phyloP scores from a whole-genome alignment of 1,139 yeast species.

The Hansenula anomala region DNA sequence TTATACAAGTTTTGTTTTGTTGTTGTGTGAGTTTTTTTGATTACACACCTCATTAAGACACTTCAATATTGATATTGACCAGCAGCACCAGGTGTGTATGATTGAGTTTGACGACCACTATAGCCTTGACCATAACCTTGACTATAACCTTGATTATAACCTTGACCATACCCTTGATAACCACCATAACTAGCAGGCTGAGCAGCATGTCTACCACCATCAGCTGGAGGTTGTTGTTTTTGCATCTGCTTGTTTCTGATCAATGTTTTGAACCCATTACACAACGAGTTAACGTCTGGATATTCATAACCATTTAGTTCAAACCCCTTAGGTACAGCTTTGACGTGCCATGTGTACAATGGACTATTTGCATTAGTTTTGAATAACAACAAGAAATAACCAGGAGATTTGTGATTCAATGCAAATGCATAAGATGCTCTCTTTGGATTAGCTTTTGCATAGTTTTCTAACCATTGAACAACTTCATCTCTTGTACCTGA shows the following conservation, averaged over 20 bases:
- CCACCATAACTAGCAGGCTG: not conserved
- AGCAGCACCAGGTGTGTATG: not conserved
- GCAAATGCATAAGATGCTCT: conserved; percentile 91
- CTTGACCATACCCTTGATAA: not conserved
- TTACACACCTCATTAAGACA: not conserved
- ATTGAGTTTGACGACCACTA: not conserved
- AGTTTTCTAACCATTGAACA: conserved; percentile 81
- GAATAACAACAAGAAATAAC: conserved; percentile 83
- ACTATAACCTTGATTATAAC: too few species aligned
- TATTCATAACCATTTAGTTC: conserved; percentile 74
- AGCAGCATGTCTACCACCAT: not conserved
- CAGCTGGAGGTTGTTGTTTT: conserved; percentile 3
- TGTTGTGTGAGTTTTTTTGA: too few species aligned
- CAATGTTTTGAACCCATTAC: conserved; percentile 86
- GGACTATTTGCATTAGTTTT: conserved; percentile 71
- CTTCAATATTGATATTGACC: conserved; percentile 1
- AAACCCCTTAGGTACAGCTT: conserved; percentile 82
- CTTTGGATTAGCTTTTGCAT: conserved; percentile 86
- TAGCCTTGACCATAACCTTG: not conserved
- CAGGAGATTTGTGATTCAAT: conserved; percentile 86
- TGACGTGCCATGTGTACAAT: conserved; percentile 84
- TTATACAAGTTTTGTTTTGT: too few species aligned
- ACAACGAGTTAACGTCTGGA: conserved; percentile 80
- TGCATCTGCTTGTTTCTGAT: conserved; percentile 21
- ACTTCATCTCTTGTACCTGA: conserved; percentile 78